These are phyloP conservation scores for Auriculariales sp. DNA, from an alignment of 768 basidiomycete species.

Conservation along the genomic window DNA sequence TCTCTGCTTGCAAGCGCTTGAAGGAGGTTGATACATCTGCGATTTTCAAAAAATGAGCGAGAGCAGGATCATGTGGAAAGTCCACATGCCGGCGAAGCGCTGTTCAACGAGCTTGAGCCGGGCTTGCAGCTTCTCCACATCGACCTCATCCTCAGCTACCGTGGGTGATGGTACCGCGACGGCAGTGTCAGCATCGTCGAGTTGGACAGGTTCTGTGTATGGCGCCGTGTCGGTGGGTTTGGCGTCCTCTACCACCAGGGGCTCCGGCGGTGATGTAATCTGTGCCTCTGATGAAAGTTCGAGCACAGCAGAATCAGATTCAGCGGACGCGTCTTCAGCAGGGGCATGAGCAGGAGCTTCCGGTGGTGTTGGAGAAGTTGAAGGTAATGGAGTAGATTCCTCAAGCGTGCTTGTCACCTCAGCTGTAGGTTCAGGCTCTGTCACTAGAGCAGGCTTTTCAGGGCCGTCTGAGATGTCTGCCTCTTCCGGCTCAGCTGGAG, in stretches of 20 bases:
- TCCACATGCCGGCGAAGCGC: constrained; percentile 48
- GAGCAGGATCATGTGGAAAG: constrained; percentile 1
- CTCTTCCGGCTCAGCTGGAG: neutral
- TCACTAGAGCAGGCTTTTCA: neutral
- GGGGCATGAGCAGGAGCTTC: neutral
- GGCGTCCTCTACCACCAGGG: no score
- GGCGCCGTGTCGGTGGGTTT: no score
- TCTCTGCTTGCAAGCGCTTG: constrained; percentile 61
- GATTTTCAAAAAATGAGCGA: neutral
- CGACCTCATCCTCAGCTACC: constrained; percentile 8
- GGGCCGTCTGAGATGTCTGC: neutral
- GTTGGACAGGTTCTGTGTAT: no score
- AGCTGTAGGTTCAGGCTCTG: no score
- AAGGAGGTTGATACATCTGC: constrained; percentile 68
- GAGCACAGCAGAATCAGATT: neutral
- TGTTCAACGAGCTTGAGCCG: constrained; percentile 59
- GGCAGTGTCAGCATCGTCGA: neutral
- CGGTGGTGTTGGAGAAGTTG: no score
- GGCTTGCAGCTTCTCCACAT: constrained; percentile 47
- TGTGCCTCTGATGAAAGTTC: neutral
- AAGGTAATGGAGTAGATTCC: no score
- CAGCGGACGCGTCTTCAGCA: neutral
- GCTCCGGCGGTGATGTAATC: neutral
- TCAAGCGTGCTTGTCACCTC: no score
- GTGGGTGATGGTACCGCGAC: neutral